phyloP scores from a whole-genome alignment of 1,284 basidiomycete species.

The Tilletia caries region DNA sequence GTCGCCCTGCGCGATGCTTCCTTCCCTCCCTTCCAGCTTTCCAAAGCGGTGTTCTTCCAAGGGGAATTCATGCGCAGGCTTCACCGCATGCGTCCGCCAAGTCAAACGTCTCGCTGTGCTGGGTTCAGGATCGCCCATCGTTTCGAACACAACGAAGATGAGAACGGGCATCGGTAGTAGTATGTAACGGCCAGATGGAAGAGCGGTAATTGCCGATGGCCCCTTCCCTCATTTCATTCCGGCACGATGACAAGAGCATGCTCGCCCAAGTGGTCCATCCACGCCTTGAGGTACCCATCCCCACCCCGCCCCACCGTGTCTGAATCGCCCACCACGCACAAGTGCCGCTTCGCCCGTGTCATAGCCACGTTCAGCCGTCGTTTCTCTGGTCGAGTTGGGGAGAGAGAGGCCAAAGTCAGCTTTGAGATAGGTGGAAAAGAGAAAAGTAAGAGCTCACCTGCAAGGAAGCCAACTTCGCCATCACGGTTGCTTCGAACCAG shows the following conservation, averaged over 20 bases:
- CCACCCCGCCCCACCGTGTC: slow-evolving; percentile 31
- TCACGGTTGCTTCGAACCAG: slow-evolving; percentile 43
- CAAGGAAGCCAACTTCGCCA: slow-evolving; percentile 44
- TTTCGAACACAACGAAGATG: no score
- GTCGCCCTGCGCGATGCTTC: no score
- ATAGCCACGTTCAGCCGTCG: slow-evolving; percentile 51
- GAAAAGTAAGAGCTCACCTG: not conserved
- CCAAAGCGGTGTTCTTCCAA: no score
- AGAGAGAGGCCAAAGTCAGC: not conserved
- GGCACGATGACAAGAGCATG: slow-evolving; percentile 23
- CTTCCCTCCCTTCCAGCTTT: no score
- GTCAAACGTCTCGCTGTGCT: no score
- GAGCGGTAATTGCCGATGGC: no score
- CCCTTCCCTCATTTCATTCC: not conserved
- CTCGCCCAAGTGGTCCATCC: slow-evolving; percentile 24
- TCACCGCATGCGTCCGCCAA: no score
- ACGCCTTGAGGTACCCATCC: slow-evolving; percentile 21
- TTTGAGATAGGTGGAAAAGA: not conserved
- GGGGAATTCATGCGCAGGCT: no score
- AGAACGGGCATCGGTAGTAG: no score
- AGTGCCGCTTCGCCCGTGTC: slow-evolving; percentile 46
- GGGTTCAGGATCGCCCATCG: no score
- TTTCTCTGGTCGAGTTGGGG: slow-evolving; percentile 23
- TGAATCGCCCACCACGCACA: slow-evolving; percentile 45
- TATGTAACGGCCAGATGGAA: no score